A percentile compares a stretch with the other conserved stretches of the same genome.
Evolutionary conservation across 164 flowering plant genomes (phyloP).

Genomic region (Macadamia integrifolia): DNA sequence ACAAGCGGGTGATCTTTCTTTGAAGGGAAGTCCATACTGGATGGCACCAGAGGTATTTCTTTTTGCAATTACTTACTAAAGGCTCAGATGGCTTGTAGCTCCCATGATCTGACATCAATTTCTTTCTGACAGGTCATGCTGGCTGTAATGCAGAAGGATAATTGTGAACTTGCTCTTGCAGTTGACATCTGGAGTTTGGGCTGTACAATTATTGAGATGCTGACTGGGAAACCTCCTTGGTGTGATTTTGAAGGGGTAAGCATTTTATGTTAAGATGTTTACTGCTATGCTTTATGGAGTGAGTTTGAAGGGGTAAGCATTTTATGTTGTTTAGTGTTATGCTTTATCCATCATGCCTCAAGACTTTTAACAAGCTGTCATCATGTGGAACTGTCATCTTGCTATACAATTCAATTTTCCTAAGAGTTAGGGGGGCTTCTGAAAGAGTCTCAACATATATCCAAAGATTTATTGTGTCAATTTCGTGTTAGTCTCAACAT

Average conservation of each 20-base stretch:
- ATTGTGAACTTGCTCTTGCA: slow-evolving; percentile 61
- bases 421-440: no score
- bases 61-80: not conserved
- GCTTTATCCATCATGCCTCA: not conserved
- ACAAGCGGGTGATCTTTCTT: slow-evolving; percentile 61
- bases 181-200: slow-evolving; percentile 98
- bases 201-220: slow-evolving; percentile 91
- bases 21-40: slow-evolving; percentile 98
- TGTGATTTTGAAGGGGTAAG: slow-evolving; percentile 85
- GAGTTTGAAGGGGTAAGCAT: slow-evolving; percentile 78
- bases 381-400: not conserved
- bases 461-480: no score
- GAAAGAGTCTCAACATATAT: no score
- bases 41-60: slow-evolving; percentile 95
- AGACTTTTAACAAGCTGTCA: not conserved
- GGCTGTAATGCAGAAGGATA: slow-evolving; percentile 63
- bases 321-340: not conserved
- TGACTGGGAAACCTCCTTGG: slow-evolving; percentile 94
- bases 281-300: slow-evolving; percentile 38
- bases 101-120: slow-evolving; percentile 4
- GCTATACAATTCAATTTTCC: no score
- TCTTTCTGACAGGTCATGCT: slow-evolving; percentile 51
- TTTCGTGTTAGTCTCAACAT: no score
- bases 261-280: not conserved
- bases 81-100: not conserved